Base-by-base conservation (phyloP, 2,329 filamentous ascomycete species). In the Colletotrichum sp. region DNA sequence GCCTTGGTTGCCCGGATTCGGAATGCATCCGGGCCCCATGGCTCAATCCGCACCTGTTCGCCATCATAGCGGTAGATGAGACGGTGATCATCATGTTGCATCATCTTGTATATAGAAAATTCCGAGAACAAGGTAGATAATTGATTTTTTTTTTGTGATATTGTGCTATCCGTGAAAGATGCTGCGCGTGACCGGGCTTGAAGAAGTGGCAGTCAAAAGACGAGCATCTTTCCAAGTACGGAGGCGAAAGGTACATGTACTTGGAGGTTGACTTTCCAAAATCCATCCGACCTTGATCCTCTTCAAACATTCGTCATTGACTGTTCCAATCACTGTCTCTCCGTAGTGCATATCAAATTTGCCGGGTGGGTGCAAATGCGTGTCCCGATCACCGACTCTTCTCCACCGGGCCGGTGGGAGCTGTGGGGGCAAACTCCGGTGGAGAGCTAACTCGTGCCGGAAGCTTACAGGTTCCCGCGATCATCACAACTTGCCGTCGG, bases 1-100 rank as follows among this genome's bases (percentile, higher is more conserved):
- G 77, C 80, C 72, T 86, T 87, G 4, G 87, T 89, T 0, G 86
- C 85, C 24, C 88, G 86, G 3, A 90, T 79, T 32, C 88, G 86
- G 2, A 90, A 78, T 1, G 87, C 85, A 75, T 89, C 84, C 4
- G 78, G 60, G 13, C 87, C 87, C 88, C 88, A 90, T 24, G 55
- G 55, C 55, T 59, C 55, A 18, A 59, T 59, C 26, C 55, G 7
- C 28, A 90, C 81, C 14, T 83, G 81, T 75, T 90, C 87, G 14
- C 84, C 85, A 79, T 90, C 87, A 70, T 80, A 85, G 4, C 69
- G 70, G 72, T 77, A 83, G 43, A 52, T 13, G 43, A 52, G 43
- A 52, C n/a, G n/a, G 43, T 52, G 43, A 52, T 52, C 43, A 6
- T 52, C 43, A 12, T 52, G n/a, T 52, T 52, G 43, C 10, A 52